phyloP scores from a whole-genome alignment of 305 asterid species.

The Ajuga reptans region DNA sequence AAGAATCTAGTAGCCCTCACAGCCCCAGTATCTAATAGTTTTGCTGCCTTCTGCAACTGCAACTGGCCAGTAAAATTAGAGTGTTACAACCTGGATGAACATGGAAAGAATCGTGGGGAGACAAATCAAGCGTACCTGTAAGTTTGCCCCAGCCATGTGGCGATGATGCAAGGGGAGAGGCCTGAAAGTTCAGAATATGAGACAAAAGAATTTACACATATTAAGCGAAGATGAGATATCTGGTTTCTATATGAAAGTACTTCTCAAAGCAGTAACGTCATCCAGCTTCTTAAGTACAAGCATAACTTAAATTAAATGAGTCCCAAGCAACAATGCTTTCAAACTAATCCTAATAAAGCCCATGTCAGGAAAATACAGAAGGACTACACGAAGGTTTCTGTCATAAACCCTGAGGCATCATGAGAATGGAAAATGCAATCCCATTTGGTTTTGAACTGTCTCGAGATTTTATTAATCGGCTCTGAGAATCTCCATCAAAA shows the following conservation, averaged over 20 bases:
- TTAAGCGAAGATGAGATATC: background rate
- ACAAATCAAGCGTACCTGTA: conserved; percentile 54
- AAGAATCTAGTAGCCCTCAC: conserved; percentile 94
- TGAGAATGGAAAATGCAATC: background rate
- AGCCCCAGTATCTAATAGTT: conserved; percentile 86
- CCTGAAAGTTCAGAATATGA: conserved; percentile 42
- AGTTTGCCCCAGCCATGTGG: conserved; percentile 74
- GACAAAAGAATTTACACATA: conserved; percentile 19
- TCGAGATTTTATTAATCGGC: background rate
- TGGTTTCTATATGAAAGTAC: background rate
- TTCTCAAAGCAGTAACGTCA: conserved; percentile 10
- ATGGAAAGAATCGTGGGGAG: conserved; percentile 5
- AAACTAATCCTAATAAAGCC: background rate
- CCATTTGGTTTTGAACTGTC: background rate
- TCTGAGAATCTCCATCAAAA: background rate
- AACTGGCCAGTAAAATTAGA: conserved; percentile 19
- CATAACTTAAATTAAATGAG: background rate
- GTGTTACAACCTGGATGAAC: conserved; percentile 13
- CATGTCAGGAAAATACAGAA: background rate
- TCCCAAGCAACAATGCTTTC: background rate
- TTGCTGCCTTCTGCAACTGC: conserved; percentile 96
- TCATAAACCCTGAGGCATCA: background rate
- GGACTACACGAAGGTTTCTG: background rate
- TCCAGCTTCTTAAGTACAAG: background rate
- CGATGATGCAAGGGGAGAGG: conserved; percentile 93